Evolutionary conservation across 345 rosid genomes (phyloP).

Genomic region (Camelina laxa): DNA sequence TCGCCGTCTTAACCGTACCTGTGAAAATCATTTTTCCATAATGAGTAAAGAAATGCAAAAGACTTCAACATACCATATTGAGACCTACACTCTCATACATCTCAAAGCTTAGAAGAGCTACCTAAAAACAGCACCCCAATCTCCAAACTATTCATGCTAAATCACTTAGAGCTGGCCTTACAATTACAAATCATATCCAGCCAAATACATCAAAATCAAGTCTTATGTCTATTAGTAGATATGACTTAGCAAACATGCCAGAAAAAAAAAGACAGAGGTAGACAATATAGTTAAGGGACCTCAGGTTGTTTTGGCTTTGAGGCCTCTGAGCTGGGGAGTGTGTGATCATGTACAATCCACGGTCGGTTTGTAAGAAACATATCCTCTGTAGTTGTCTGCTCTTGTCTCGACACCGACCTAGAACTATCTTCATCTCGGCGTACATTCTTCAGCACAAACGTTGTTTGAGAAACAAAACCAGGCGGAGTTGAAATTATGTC

Average conservation of each 20-base stretch:
- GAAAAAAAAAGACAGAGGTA: constrained; percentile 14
- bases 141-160: constrained; percentile 10
- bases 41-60: constrained; percentile 12
- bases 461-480: constrained; percentile 33
- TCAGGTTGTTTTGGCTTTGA: constrained; percentile 13
- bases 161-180: neutral
- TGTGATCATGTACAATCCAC: constrained; percentile 40
- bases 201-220: constrained; percentile 2
- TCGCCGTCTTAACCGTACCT: constrained; percentile 47
- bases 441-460: constrained; percentile 37
- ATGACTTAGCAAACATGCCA: constrained; percentile 12
- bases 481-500: constrained; percentile 35
- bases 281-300: constrained; percentile 23
- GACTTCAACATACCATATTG: constrained; percentile 6
- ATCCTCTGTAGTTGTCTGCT: constrained; percentile 9
- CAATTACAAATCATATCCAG: neutral
- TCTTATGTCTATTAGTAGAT: constrained; percentile 10
- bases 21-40: constrained; percentile 42
- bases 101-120: constrained; percentile 9
- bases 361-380: constrained; percentile 25
- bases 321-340: constrained; percentile 30
- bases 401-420: constrained; percentile 14
- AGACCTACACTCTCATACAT: constrained; percentile 6
- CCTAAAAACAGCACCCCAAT: constrained; percentile 13
- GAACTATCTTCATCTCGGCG: constrained; percentile 24